A percentile compares a stretch with the other conserved stretches of the same genome.
Conservation (phyloP, 805 yeast genomes). For the Monosporozyma siamensis region DNA sequence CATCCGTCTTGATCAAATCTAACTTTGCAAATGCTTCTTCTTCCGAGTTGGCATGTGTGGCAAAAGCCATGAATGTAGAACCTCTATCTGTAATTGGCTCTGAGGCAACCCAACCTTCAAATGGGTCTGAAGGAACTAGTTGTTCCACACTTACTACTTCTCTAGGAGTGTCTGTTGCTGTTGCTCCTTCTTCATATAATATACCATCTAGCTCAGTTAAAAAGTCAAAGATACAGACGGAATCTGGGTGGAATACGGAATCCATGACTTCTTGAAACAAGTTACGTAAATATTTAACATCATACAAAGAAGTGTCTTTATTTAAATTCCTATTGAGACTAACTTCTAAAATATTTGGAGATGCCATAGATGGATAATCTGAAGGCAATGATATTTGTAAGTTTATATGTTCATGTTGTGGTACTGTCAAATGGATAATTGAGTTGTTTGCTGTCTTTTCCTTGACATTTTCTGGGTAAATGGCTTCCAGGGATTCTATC, state of each 20-base stretch:
- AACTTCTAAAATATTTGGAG: conserved; percentile 59
- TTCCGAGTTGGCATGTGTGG: conserved; percentile 51
- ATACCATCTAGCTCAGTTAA: conserved; percentile 56
- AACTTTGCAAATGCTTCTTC: conserved; percentile 54
- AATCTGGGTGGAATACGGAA: conserved; percentile 44
- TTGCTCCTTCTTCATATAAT: conserved; percentile 33
- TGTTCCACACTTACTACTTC: conserved; percentile 8
- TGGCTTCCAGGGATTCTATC: conserved; percentile 74
- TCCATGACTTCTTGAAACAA: conserved; percentile 44
- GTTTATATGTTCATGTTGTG: conserved; percentile 51
- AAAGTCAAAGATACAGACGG: conserved; percentile 74
- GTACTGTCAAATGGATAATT: conserved; percentile 40
- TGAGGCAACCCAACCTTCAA: conserved; percentile 68
- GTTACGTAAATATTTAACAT: conserved; percentile 40
- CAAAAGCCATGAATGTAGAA: conserved; percentile 76
- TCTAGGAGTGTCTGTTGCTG: conserved; percentile 8
- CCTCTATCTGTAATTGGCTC: conserved; percentile 77
- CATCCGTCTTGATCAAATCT: conserved; percentile 48
- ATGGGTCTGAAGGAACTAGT: conserved; percentile 33
- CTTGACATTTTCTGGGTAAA: conserved; percentile 58
- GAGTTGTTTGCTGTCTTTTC: conserved; percentile 27
- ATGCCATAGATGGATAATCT: conserved; percentile 51
- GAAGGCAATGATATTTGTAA: conserved; percentile 67
- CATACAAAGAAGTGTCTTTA: conserved; percentile 23
- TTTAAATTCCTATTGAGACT: conserved; percentile 17